Evolutionary conservation across 331 rosid genomes (phyloP).

Genomic region (Spiraea crenata): DNA sequence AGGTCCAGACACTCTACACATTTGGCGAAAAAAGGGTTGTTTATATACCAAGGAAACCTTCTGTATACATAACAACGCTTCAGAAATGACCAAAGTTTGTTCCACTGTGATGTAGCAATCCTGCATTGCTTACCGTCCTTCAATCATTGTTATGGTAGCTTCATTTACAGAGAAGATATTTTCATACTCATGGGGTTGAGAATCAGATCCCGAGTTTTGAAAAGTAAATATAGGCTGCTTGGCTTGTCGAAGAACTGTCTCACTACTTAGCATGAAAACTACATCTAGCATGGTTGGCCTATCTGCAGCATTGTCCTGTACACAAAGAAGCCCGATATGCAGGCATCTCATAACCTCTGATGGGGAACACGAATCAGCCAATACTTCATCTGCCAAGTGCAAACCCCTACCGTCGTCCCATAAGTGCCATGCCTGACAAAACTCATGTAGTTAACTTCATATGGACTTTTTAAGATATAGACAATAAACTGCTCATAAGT

Average conservation of each 20-base stretch:
- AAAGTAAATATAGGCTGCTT: constrained; percentile 17
- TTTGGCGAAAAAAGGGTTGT: no score
- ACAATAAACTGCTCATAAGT: no score
- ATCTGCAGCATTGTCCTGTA: constrained; percentile 22
- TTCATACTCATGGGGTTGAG: not conserved
- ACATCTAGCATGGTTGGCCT: constrained; percentile 31
- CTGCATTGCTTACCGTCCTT: not conserved
- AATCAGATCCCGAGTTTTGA: not conserved
- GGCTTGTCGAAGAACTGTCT: constrained; percentile 10
- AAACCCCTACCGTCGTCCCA: constrained; percentile 27
- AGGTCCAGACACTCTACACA: no score
- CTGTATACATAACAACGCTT: not conserved
- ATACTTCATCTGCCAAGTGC: constrained; percentile 10
- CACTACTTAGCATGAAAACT: constrained; percentile 21
- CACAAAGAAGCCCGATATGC: constrained; percentile 28
- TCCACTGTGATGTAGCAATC: not conserved
- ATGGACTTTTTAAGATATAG: not conserved
- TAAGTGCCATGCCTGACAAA: constrained; percentile 29
- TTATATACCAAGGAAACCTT: not conserved
- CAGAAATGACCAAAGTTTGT: not conserved
- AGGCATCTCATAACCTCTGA: constrained; percentile 21
- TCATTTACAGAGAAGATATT: no score
- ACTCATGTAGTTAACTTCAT: not conserved
- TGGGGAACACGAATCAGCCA: not conserved
- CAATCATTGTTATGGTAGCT: no score